A percentile compares a stretch with the other conserved stretches of the same genome.
Conservation (phyloP, 768 basidiomycete genomes). For the Solioccasus polychromus region DNA sequence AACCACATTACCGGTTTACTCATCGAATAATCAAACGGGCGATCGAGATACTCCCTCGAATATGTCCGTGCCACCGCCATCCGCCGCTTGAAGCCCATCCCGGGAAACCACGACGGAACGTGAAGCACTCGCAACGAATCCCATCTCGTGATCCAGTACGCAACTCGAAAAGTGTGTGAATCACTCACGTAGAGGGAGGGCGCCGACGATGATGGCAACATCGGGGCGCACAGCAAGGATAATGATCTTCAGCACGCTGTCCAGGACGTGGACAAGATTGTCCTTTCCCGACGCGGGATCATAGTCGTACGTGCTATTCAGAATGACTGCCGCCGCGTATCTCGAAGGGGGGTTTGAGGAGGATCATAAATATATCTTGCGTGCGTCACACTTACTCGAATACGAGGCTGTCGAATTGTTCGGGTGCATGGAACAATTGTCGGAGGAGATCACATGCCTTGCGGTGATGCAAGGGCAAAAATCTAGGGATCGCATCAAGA, state of each 20-base stretch:
- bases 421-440: constrained; percentile 29
- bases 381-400: constrained; percentile 8
- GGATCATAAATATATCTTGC: neutral
- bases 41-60: neutral
- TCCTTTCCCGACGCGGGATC: neutral
- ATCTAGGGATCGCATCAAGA: constrained; percentile 12
- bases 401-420: constrained; percentile 29
- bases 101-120: neutral
- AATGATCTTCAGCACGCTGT: neutral
- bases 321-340: neutral
- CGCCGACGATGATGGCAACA: neutral
- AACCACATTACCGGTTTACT: neutral
- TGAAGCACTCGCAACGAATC: neutral
- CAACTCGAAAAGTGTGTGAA: neutral
- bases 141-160: neutral
- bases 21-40: neutral
- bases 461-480: constrained; percentile 24
- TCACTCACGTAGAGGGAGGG: neutral
- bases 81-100: neutral
- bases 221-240: neutral
- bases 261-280: neutral
- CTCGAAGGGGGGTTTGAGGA: neutral
- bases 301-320: neutral
- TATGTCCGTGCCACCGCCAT: neutral
- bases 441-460: constrained; percentile 27